Conservation (phyloP, 1,284 basidiomycete genomes). For the Ustilago trichophora region DNA sequence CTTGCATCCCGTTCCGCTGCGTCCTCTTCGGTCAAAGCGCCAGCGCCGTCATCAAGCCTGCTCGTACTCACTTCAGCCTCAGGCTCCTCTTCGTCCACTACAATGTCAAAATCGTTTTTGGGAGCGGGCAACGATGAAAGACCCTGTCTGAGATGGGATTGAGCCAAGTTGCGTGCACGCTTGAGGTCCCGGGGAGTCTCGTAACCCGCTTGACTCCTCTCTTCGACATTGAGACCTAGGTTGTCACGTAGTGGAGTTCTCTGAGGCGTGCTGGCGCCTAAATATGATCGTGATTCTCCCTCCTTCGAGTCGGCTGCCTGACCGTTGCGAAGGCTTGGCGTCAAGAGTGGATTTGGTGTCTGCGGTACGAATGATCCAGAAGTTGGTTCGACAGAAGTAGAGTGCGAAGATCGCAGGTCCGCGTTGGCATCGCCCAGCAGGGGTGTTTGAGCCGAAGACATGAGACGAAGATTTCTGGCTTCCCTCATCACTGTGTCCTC, state of each 20-base stretch:
- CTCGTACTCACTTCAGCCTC: constrained; percentile 13
- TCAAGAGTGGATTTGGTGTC: constrained; percentile 94
- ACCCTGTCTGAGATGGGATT: constrained; percentile 76
- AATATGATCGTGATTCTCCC: background rate
- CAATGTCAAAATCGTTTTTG: constrained; percentile 96
- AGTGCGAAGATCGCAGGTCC: constrained; percentile 11
- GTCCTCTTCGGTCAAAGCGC: constrained; percentile 70
- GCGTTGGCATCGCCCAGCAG: constrained; percentile 96
- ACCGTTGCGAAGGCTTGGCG: constrained; percentile 67
- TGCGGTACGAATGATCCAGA: constrained; percentile 71
- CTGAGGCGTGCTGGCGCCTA: constrained; percentile 73
- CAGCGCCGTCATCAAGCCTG: constrained; percentile 11
- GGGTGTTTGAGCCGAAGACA: constrained; percentile 91
- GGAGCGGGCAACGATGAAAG: constrained; percentile 88
- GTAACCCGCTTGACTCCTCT: constrained; percentile 17
- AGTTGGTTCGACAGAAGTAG: constrained; percentile 1
- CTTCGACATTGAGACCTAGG: constrained; percentile 79
- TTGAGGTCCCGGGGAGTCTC: constrained; percentile 53
- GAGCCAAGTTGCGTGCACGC: constrained; percentile 34
- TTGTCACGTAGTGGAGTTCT: constrained; percentile 91
- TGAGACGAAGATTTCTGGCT: constrained; percentile 90
- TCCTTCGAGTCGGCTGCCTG: constrained; percentile 5
- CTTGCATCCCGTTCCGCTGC: constrained; percentile 90
- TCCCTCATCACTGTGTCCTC: constrained; percentile 77
- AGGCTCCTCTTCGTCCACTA: constrained; percentile 73